phyloP scores from a whole-genome alignment of 2,329 filamentous ascomycete genomes.

The Aspergillus pseudoviridinutans region DNA sequence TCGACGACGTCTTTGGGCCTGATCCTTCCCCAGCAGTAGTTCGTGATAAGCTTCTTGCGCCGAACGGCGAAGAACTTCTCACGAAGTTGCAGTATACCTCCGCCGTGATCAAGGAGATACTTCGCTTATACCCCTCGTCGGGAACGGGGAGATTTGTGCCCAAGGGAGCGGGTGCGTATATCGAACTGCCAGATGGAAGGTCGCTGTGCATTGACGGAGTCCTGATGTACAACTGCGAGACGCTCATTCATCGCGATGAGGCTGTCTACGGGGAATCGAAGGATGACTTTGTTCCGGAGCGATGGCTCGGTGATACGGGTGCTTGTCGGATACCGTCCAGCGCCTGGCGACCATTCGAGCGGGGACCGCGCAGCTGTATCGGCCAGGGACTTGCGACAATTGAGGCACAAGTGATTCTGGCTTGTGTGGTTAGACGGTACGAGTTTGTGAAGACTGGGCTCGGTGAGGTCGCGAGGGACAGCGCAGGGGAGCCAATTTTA shows the following conservation, averaged over 20 bases:
- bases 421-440: background rate
- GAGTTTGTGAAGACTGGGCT: conserved; percentile 6
- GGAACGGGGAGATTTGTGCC: too few relatives aligned
- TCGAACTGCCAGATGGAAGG: too few relatives aligned
- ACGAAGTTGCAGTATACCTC: too few relatives aligned
- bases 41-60: too few relatives aligned
- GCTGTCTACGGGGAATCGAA: conserved; percentile 11
- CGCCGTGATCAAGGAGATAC: too few relatives aligned
- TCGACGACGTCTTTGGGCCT: too few relatives aligned
- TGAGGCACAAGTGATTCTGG: conserved; percentile 22
- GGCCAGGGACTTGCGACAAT: conserved; percentile 47
- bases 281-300: conserved; percentile 32
- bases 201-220: conserved; percentile 32
- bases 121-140: too few relatives aligned
- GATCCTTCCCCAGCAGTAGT: too few relatives aligned
- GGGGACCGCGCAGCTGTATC: conserved; percentile 45
- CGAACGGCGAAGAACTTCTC: too few relatives aligned
- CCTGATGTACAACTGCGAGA: conserved; percentile 10
- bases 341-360: conserved; percentile 47
- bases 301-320: conserved; percentile 8
- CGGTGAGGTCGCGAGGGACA: background rate
- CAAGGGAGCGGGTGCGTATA: too few relatives aligned
- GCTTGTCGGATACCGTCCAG: conserved; percentile 20
- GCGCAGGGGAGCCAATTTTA: background rate
- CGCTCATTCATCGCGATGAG: conserved; percentile 16